Conservation (phyloP, 768 basidiomycete genomes). For the Leccinum truebloodii region DNA sequence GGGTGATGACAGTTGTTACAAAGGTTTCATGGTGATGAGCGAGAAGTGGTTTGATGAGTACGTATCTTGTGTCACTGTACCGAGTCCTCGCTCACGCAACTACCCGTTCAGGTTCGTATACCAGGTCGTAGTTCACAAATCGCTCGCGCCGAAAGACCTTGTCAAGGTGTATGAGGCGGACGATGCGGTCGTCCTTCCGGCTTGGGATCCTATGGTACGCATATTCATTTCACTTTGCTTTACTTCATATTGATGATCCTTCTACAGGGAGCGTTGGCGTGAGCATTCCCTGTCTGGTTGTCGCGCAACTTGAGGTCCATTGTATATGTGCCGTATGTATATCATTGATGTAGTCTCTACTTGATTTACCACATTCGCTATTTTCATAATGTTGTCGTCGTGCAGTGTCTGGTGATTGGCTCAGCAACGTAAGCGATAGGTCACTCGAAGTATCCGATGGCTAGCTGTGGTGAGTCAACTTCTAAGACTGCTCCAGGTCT, state of each 20-base stretch:
- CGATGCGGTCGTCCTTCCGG: conserved; percentile 66
- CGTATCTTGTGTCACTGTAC: background rate
- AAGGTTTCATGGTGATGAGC: too few species aligned
- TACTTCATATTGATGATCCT: background rate
- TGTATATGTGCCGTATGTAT: background rate
- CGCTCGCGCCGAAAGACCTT: conserved; percentile 77
- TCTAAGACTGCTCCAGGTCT: too few species aligned
- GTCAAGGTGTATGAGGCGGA: conserved; percentile 75
- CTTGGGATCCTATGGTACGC: conserved; percentile 68
- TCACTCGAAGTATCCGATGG: background rate
- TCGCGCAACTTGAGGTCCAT: background rate
- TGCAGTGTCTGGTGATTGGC: background rate
- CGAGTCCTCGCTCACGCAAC: conserved; percentile 5
- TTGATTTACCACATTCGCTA: background rate
- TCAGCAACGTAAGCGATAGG: background rate
- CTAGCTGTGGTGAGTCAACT: background rate
- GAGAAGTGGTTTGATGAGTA: too few species aligned
- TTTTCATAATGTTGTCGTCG: background rate
- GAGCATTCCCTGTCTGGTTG: conserved; percentile 1
- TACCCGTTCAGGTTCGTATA: conserved; percentile 68
- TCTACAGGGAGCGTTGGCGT: conserved; percentile 28
- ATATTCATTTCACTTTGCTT: background rate
- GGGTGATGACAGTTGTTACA: too few species aligned
- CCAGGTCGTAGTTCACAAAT: conserved; percentile 87
- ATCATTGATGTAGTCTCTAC: background rate